These are phyloP conservation scores for Penicillium atrosanguineum DNA, from an alignment of 495 filamentous ascomycete species.

Conservation along the genomic window DNA sequence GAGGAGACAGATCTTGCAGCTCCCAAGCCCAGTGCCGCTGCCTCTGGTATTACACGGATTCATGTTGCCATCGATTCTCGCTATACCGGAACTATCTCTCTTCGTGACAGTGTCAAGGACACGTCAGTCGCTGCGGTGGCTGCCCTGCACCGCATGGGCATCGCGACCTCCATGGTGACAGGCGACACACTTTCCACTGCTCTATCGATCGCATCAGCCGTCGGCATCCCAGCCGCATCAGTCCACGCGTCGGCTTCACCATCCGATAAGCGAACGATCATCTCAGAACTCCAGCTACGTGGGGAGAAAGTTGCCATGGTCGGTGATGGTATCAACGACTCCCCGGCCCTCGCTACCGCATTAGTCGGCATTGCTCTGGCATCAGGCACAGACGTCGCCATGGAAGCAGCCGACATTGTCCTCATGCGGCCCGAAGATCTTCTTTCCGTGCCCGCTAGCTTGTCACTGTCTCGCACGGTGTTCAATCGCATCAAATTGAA, in stretches of 20 bases:
- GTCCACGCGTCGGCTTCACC: slow-evolving; percentile 83
- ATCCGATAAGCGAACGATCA: slow-evolving; percentile 81
- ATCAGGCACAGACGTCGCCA: slow-evolving; percentile 92
- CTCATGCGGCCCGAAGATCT: slow-evolving; percentile 91
- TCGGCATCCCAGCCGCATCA: slow-evolving; percentile 72
- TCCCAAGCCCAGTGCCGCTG: slow-evolving; percentile 26
- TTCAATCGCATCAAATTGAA: slow-evolving; percentile 94
- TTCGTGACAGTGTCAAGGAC: slow-evolving; percentile 87
- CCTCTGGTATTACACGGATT: slow-evolving; percentile 77
- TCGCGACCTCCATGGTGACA: slow-evolving; percentile 87
- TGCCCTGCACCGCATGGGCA: slow-evolving; percentile 79
- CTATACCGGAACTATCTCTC: slow-evolving; percentile 77
- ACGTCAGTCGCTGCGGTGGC: slow-evolving; percentile 78
- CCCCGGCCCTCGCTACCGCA: slow-evolving; percentile 88
- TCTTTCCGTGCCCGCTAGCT: slow-evolving; percentile 82
- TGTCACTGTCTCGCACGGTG: slow-evolving; percentile 79
- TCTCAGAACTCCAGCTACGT: slow-evolving; percentile 66
- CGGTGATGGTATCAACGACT: slow-evolving; percentile 98
- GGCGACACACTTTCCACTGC: slow-evolving; percentile 86
- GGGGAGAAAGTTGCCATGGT: slow-evolving; percentile 92
- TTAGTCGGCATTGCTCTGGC: slow-evolving; percentile 90
- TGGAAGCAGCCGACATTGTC: slow-evolving; percentile 96
- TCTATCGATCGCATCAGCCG: slow-evolving; percentile 71
- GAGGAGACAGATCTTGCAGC: slow-evolving; percentile 20
- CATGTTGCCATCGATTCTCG: slow-evolving; percentile 80